Evolutionary conservation across 768 basidiomycete genomes (phyloP), one percentile per base, ranked within the genome.

Genomic region (Boletellus ananas): DNA sequence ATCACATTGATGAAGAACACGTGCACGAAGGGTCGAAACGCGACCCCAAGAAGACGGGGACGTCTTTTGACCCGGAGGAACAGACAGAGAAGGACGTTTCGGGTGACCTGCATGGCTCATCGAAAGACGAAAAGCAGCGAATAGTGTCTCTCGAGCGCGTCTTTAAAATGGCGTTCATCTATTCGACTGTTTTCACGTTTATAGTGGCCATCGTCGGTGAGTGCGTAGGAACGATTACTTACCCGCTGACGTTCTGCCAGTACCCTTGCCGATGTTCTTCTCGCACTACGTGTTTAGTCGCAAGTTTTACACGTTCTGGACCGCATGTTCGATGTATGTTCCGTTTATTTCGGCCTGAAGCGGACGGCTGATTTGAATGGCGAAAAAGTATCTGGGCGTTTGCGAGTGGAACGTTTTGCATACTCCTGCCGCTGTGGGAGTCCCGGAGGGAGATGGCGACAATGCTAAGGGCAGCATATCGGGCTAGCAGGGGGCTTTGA

Each of bases 251-350:
- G 34, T 58, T 47, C 44, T 27, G 41, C 41, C 43, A 70, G 70
- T 71, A 1, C 72, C 72, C 2, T 45, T 74, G 10, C 73, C 71
- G 12, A 65, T 70, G 70, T 69, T 71, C 50, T 73, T 73, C 58
- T 68, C 70, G 46, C 63, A 65, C 44, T 67, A 73, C 43, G 45
- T 72, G 10, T 71, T 69, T 43, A 69, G 65, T 37, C 62, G 62
- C 35, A 52, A 53, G 23, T 74, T 72, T 56, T 72, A 60, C 45
- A 59, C 52, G 34, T 73, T 73, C 50, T 73, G 71, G 73, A 67
- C 67, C 13, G 64, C 72, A 3, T 61, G 69, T 18, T 68, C 68
- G 47, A 73, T 73, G 69, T 72, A 53, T 8, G 65, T 61, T 38
- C 20, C 18, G 8, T 12, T 18, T n/a, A 12, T 36, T 25, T 45